Evolutionary conservation across 805 yeast species (phyloP).

Genomic region (Torulaspora franciscae): DNA sequence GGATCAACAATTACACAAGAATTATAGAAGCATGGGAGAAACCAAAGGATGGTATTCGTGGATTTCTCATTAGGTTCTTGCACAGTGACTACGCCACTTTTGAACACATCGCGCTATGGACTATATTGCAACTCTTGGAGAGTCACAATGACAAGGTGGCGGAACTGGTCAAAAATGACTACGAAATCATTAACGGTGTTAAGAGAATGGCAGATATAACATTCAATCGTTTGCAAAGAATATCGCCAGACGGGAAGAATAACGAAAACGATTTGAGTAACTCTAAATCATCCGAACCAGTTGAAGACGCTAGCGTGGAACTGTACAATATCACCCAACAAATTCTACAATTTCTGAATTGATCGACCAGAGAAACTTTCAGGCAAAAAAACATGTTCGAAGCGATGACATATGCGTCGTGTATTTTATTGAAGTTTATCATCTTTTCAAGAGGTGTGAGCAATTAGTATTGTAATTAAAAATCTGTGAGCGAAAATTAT

Average conservation of each 20-base stretch:
- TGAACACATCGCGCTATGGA: slow-evolving; percentile 98
- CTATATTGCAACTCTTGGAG: slow-evolving; percentile 86
- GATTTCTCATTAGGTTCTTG: slow-evolving; percentile 75
- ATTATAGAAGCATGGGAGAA: slow-evolving; percentile 72
- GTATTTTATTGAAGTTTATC: neutral
- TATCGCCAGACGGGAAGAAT: slow-evolving; percentile 23
- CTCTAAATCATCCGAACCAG: slow-evolving; percentile 37
- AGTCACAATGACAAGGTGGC: slow-evolving; percentile 64
- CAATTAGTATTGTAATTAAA: slow-evolving; percentile 2
- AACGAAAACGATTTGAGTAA: slow-evolving; percentile 24
- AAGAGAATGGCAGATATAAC: slow-evolving; percentile 43
- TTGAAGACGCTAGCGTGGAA: slow-evolving; percentile 60
- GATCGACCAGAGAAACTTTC: slow-evolving; percentile 2
- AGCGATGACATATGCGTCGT: slow-evolving; percentile 1
- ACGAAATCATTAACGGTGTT: slow-evolving; percentile 50
- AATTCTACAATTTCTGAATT: slow-evolving; percentile 47
- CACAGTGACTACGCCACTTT: slow-evolving; percentile 85
- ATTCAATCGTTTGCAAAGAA: slow-evolving; percentile 29
- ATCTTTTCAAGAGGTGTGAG: slow-evolving; percentile 1
- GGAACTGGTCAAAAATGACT: slow-evolving; percentile 51
- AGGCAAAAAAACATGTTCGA: neutral
- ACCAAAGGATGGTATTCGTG: slow-evolving; percentile 81
- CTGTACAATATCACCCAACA: slow-evolving; percentile 63
- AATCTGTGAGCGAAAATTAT: neutral
- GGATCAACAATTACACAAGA: slow-evolving; percentile 76